Base-by-base conservation (phyloP, 495 filamentous ascomycete genomes). In the Ascodesmis nigricans region DNA sequence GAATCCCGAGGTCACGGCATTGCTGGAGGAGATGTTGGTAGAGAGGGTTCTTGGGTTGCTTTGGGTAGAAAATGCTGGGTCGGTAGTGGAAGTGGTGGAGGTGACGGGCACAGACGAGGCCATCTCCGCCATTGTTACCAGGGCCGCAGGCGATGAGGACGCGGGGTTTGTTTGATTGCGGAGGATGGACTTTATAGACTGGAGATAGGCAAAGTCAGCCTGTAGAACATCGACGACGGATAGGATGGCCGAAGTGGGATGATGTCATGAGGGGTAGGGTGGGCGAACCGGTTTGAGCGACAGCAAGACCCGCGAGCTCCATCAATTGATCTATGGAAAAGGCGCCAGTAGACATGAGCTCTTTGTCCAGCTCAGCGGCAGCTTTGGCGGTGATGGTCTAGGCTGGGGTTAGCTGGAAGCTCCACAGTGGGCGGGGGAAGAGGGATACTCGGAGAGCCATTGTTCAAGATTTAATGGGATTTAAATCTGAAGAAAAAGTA, bases 311-410 rank as follows among this genome's bases (percentile, higher is more conserved):
- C 20, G 87, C 87, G 2, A 97, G 60, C 51, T 97, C 87, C 87
- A 97, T 97, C 33, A 97, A 60, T 53, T 97, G 87, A 55, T 95
- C 87, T 25, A 97, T 64, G 2, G 81, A 91, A 60, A 83, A 97
- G 14, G 75, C 87, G 2, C 90, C 83, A 13, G 69, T 62, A 53
- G 70, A 76, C 87, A 95, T 95, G 26, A 97, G 71, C 45, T 97
- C 87, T 53, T 75, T 70, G 54, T 97, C 87, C 3, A 97, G 68
- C 21, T 76, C 74, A 0, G 75, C 73, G 2, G 87, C 84, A 46
- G 79, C 77, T 55, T 83, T 81, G 20, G 81, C 76, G 0, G 73
- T 75, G 36, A 92, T 66, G 21, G 80, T 84, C 82, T 91, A 11
- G 26, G 14, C 10, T 34, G 8, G 7, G 27, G 10, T 22, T 25